A percentile compares a stretch with the other conserved stretches of the same genome.
These are phyloP conservation scores for Venturia effusa DNA, from an alignment of 2,329 filamentous ascomycete genomes.

Conservation along the genomic window DNA sequence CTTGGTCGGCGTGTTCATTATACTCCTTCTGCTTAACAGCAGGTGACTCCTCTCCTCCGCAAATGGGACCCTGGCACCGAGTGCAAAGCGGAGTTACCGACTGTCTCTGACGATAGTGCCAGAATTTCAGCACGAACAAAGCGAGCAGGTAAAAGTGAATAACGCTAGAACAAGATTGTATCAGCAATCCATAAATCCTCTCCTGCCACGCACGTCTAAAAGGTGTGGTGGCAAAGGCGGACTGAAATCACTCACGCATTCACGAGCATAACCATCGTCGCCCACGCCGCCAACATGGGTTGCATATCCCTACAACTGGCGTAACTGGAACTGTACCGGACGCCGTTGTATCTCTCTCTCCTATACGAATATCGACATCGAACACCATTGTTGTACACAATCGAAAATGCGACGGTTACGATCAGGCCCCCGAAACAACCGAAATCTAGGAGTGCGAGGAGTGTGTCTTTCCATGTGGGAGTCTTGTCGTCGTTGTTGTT, in stretches of 20 bases:
- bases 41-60: not conserved
- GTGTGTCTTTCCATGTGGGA: not conserved
- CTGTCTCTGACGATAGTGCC: not conserved
- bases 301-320: not conserved
- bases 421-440: not conserved
- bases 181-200: not conserved
- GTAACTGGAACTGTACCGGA: not conserved
- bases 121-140: not conserved
- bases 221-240: too few species aligned
- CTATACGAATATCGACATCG: not conserved
- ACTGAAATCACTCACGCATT: not conserved
- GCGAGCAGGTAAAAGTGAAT: not conserved
- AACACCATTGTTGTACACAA: not conserved
- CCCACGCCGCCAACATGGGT: not conserved
- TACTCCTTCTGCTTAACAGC: not conserved
- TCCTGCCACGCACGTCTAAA: too few species aligned
- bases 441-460: not conserved
- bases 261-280: not conserved
- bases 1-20: not conserved
- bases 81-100: not conserved
- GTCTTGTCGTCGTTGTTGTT: not conserved
- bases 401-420: not conserved
- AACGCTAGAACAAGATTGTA: not conserved
- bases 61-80: not conserved
- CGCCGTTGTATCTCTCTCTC: not conserved